Evolutionary conservation across 768 basidiomycete genomes (phyloP), one percentile per base, ranked within the genome.

Genomic region (Auricularia sp.): DNA sequence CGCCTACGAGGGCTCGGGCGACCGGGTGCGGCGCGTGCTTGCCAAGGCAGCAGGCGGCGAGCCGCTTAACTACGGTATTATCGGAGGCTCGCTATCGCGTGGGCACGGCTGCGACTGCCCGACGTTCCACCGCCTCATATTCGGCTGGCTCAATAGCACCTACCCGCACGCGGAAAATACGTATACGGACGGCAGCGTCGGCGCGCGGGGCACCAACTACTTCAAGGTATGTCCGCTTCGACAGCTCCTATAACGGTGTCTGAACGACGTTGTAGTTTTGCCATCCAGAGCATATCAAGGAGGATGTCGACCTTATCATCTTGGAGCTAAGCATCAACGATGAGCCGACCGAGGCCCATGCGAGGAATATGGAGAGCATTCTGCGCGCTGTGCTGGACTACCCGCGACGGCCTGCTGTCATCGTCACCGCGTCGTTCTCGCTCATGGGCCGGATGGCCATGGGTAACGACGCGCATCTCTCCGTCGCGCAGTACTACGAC

Each of bases 81-180:
- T 64, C 24, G 63, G 63, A 7, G 56, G 56, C 29, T 64, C 63
- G 29, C 34, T 64, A 5, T 64, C 51, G 35, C 39, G 63, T 7
- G 63, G 63, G 5, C 63, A 64, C 51, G 63, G 63, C 34, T 64
- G 63, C 63, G 51, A 64, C 39, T 64, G 63, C 56, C 35, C 63
- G 13, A 64, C 47, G 29, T 64, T 56, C 51, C 63, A 64, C 56
- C 34, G 35, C n/a, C 63, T 56, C 13, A 64, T 64, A 14, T 64
- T 64, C 18, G 51, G 56, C 24, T 64, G 63, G 63, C 34, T 33
- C 14, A 64, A 64, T 39, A 45, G 34, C 14, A 64, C 63, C 11
- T 64, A 37, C 14, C 63, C 63, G n/a, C 63, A 64, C 34, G 29
- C 47, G 21, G 63, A 58, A 10, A 54, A 64, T 51, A 2, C 34